Conservation (phyloP, 1,284 basidiomycete species). For the Mycena citricolor region DNA sequence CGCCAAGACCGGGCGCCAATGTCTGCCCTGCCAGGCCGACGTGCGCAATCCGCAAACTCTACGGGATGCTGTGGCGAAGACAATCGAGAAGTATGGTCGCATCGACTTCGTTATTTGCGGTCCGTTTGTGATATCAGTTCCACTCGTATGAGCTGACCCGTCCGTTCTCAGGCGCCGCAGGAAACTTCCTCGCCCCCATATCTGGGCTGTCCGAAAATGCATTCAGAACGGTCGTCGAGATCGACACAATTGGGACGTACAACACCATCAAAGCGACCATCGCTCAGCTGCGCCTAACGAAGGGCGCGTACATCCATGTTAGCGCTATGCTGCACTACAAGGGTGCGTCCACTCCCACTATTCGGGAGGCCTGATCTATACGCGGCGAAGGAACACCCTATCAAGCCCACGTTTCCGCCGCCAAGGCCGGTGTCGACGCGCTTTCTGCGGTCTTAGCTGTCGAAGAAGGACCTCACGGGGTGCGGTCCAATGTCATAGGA, state of each 20-base stretch:
- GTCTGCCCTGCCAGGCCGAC: constrained; percentile 79
- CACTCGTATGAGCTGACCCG: constrained; percentile 2
- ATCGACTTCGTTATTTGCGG: constrained; percentile 97
- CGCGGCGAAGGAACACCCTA: constrained; percentile 67
- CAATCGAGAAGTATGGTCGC: constrained; percentile 76
- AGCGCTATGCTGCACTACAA: constrained; percentile 89
- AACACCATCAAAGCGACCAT: constrained; percentile 94
- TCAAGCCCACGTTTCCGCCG: constrained; percentile 92
- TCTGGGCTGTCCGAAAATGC: constrained; percentile 81
- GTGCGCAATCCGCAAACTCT: constrained; percentile 79
- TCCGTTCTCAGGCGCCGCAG: constrained; percentile 77
- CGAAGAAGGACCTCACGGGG: constrained; percentile 93
- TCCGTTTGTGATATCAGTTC: too few species aligned
- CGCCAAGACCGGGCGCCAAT: constrained; percentile 65
- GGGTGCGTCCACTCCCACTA: constrained; percentile 43
- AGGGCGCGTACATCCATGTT: constrained; percentile 89
- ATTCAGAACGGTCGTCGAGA: constrained; percentile 92
- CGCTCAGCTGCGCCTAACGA: constrained; percentile 63
- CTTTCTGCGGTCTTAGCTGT: constrained; percentile 83
- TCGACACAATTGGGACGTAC: constrained; percentile 92
- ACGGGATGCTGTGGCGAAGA: constrained; percentile 73
- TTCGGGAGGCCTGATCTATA: constrained; percentile 3
- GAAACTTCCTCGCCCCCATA: constrained; percentile 87
- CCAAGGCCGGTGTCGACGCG: constrained; percentile 94
- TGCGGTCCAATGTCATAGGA: constrained; percentile 90